Percentiles rank a stretch among this genome's conserved stretches.
Evolutionary conservation across 108 stramenopile genomes (phyloP).

Genomic region (Cyclostephanos invisitatus): DNA sequence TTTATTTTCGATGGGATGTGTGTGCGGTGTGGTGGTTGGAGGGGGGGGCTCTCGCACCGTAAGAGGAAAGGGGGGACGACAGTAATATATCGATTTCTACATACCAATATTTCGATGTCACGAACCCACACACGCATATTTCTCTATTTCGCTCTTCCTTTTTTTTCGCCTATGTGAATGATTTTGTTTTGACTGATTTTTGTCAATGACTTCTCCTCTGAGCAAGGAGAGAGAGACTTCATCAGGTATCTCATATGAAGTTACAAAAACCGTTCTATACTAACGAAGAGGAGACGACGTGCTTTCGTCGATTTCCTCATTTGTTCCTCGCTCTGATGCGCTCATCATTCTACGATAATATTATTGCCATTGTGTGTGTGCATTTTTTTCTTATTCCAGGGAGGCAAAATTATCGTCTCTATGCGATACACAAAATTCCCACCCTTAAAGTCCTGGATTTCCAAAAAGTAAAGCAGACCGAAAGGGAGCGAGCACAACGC

Average conservation of each 20-base stretch:
- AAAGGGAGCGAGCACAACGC: constrained; percentile 75
- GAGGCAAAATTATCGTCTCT: constrained; percentile 83
- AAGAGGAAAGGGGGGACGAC: background rate
- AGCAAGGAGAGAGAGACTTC: constrained; percentile 26
- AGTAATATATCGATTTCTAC: constrained; percentile 14
- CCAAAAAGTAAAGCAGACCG: constrained; percentile 64
- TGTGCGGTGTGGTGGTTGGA: constrained; percentile 6
- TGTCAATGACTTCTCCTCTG: constrained; percentile 34
- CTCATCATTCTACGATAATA: too few species aligned
- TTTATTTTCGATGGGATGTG: too few species aligned
- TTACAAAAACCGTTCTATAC: constrained; percentile 13
- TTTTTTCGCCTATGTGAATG: constrained; percentile 1
- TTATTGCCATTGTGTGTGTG: too few species aligned
- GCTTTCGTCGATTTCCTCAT: constrained; percentile 20
- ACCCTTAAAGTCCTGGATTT: constrained; percentile 78
- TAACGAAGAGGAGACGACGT: constrained; percentile 37
- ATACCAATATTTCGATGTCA: constrained; percentile 9
- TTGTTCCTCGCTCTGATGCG: background rate
- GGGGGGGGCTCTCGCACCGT: background rate
- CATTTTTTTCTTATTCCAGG: constrained; percentile 39
- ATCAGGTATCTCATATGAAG: background rate
- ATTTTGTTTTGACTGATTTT: background rate
- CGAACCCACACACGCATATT: constrained; percentile 24
- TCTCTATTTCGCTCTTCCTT: constrained; percentile 2
- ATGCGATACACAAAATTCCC: constrained; percentile 68